Evolutionary conservation across 768 basidiomycete genomes (phyloP).

Genomic region (Rhizopogon vinicolor): DNA sequence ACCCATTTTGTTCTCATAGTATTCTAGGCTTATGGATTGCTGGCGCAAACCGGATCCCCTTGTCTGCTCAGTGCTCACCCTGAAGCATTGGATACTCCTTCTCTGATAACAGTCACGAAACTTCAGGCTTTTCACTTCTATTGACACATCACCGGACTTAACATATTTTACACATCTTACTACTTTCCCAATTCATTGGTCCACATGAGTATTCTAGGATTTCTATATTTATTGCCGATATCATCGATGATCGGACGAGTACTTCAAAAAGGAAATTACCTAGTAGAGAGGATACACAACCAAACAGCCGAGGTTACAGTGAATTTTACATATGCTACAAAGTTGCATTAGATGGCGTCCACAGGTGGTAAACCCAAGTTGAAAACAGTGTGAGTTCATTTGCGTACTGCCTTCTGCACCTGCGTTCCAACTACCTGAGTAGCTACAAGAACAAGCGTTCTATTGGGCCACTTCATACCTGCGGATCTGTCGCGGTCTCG

Average conservation of each 20-base stretch:
- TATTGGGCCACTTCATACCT: slow-evolving; percentile 82
- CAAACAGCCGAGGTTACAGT: not conserved
- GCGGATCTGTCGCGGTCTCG: slow-evolving; percentile 79
- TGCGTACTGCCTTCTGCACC: not conserved
- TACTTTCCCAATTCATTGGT: not conserved
- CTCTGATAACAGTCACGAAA: not conserved
- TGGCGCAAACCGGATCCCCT: not conserved
- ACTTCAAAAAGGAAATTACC: not conserved
- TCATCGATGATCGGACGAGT: too few species aligned
- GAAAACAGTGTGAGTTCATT: not conserved
- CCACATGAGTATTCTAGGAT: not conserved
- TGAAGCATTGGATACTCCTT: not conserved
- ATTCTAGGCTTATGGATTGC: not conserved
- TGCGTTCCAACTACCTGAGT: not conserved
- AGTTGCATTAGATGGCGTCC: not conserved
- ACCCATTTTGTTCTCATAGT: not conserved
- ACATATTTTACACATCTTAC: not conserved
- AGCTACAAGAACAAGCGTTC: slow-evolving; percentile 76
- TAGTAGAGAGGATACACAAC: not conserved
- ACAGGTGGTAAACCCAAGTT: not conserved
- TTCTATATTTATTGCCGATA: not conserved
- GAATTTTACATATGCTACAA: not conserved
- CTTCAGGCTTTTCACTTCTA: not conserved
- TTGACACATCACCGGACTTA: not conserved
- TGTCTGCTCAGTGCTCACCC: not conserved